Evolutionary conservation across 768 basidiomycete genomes (phyloP).

Genomic region (Leccinum sublutescens): DNA sequence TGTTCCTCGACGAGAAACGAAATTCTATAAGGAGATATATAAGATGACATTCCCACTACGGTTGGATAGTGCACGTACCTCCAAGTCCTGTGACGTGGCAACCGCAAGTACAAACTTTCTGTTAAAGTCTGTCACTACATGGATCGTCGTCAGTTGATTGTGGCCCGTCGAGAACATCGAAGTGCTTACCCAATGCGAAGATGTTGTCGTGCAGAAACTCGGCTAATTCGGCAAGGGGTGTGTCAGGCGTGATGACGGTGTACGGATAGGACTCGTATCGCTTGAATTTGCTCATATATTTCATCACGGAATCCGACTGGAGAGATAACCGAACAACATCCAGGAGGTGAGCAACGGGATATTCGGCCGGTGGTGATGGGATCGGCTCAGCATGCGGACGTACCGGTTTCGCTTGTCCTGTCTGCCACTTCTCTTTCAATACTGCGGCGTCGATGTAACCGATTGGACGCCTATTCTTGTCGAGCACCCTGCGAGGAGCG

Average conservation of each 20-base stretch:
- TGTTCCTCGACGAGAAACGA: conserved; percentile 29
- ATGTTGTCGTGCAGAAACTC: conserved; percentile 68
- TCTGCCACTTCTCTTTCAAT: conserved; percentile 78
- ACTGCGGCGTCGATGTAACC: conserved; percentile 81
- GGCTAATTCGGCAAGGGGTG: conserved; percentile 79
- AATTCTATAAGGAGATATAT: conserved; percentile 19
- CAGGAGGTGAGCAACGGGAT: not conserved
- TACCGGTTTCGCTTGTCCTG: conserved; percentile 68
- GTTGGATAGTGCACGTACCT: conserved; percentile 27
- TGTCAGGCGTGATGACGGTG: conserved; percentile 76
- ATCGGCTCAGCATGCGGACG: conserved; percentile 26
- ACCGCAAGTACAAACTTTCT: conserved; percentile 84
- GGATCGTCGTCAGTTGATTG: not conserved
- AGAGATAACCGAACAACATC: not conserved
- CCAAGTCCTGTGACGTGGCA: conserved; percentile 73
- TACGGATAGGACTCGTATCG: conserved; percentile 65
- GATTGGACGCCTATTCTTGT: conserved; percentile 66
- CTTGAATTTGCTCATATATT: conserved; percentile 74
- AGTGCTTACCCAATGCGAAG: conserved; percentile 67
- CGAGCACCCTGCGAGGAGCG: conserved; percentile 60
- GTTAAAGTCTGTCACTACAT: conserved; percentile 73
- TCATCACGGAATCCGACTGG: conserved; percentile 68
- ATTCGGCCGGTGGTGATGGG: not conserved
- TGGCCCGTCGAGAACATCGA: not conserved
- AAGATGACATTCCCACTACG: not conserved